Conservation (phyloP, 345 rosid species). For the Atalantia buxifolia region DNA sequence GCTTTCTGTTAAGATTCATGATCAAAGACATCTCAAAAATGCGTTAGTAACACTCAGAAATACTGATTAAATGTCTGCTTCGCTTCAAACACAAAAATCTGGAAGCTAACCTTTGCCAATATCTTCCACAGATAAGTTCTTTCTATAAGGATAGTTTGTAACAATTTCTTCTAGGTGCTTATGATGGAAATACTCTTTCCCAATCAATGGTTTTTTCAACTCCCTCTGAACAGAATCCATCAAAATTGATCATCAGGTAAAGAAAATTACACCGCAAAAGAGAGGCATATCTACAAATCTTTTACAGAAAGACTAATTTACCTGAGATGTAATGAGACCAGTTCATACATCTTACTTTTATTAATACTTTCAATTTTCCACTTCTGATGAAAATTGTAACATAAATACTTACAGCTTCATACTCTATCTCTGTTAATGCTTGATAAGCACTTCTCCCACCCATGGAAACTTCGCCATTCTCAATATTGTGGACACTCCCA, state of each 20-base stretch:
- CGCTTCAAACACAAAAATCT: constrained; percentile 10
- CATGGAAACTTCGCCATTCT: constrained; percentile 48
- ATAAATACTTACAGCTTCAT: constrained; percentile 78
- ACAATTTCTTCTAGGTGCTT: constrained; percentile 93
- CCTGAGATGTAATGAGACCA: background rate
- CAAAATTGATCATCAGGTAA: constrained; percentile 10
- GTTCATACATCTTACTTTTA: background rate
- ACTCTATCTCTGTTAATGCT: constrained; percentile 81
- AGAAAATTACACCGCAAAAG: constrained; percentile 7
- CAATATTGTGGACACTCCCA: constrained; percentile 71
- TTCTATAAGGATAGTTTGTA: constrained; percentile 73
- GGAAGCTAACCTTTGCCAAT: constrained; percentile 63
- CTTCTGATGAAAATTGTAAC: background rate
- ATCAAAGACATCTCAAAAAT: constrained; percentile 22
- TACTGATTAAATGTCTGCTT: background rate
- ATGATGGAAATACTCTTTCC: constrained; percentile 93
- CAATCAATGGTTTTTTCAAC: constrained; percentile 73
- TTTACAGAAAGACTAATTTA: background rate
- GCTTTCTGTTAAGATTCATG: constrained; percentile 55
- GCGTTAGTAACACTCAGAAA: constrained; percentile 3
- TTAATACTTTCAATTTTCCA: constrained; percentile 3
- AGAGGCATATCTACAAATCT: background rate
- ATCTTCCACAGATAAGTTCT: constrained; percentile 78
- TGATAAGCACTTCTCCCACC: constrained; percentile 67
- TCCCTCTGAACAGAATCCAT: constrained; percentile 63